These are phyloP conservation scores for Tetrastigma voinierianum DNA, from an alignment of 164 flowering plant species.

Conservation along the genomic window DNA sequence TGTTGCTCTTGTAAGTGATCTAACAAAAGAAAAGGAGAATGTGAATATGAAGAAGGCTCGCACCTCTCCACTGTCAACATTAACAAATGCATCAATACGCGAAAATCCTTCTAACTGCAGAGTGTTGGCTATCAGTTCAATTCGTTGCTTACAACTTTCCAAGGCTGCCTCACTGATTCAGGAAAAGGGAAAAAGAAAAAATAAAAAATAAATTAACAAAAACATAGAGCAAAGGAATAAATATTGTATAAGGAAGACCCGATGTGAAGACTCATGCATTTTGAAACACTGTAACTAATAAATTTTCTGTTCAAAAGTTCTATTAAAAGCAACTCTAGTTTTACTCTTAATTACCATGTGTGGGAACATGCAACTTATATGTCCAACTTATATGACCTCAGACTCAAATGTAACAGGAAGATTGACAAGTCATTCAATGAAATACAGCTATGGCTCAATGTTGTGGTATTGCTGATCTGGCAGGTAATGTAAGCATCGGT, in stretches of 20 bases:
- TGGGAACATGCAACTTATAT: background rate
- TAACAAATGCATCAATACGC: slow-evolving; percentile 84
- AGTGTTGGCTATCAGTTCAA: slow-evolving; percentile 77
- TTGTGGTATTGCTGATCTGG: too few species aligned
- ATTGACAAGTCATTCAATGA: too few species aligned
- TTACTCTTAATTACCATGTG: background rate
- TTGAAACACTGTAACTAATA: background rate
- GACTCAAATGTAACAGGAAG: too few species aligned
- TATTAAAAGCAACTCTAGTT: background rate
- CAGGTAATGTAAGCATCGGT: too few species aligned
- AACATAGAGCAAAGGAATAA: background rate
- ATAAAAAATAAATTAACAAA: background rate
- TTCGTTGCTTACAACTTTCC: slow-evolving; percentile 59
- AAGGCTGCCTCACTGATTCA: slow-evolving; percentile 56
- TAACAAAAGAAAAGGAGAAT: background rate
- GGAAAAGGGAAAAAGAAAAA: slow-evolving; percentile 5
- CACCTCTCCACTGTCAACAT: slow-evolving; percentile 91
- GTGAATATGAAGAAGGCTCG: slow-evolving; percentile 10
- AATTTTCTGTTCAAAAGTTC: background rate
- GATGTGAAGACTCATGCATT: too few species aligned
- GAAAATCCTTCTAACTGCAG: slow-evolving; percentile 88
- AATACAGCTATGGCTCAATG: too few species aligned
- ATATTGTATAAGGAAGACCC: background rate
- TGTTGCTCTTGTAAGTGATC: background rate
- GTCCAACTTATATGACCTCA: too few species aligned